Evolutionary conservation across 257 asterid genomes (phyloP).

Genomic region (Capsicum baccatum): DNA sequence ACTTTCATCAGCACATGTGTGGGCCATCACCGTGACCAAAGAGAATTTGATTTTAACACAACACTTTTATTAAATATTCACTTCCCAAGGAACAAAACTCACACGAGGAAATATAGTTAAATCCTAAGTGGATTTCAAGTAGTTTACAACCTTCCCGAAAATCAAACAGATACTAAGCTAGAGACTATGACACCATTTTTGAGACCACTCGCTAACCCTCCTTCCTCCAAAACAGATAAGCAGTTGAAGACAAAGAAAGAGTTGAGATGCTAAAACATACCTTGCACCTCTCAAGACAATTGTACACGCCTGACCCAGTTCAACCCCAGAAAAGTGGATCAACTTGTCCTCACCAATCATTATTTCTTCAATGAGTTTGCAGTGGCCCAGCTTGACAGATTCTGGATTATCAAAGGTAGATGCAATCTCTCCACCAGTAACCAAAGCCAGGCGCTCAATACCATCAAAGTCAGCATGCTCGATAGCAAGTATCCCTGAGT

Average conservation of each 20-base stretch:
- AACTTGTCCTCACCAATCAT: conserved; percentile 96
- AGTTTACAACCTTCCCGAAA: not conserved
- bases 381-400: conserved; percentile 88
- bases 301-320: conserved; percentile 95
- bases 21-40: not conserved
- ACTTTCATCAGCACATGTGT: conserved; percentile 14
- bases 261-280: conserved; percentile 38
- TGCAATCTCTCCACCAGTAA: conserved; percentile 94
- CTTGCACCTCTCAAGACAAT: conserved; percentile 95
- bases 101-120: not conserved
- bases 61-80: not conserved
- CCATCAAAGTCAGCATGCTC: conserved; percentile 99
- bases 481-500: conserved; percentile 59
- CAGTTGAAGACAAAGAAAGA: not conserved
- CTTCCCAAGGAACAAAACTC: not conserved
- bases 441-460: conserved; percentile 88
- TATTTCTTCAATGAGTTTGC: conserved; percentile 90
- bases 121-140: not conserved
- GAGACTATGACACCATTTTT: not conserved
- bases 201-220: not conserved
- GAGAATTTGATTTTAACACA: not conserved
- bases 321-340: conserved; percentile 96
- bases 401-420: conserved; percentile 96
- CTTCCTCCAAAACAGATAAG: conserved; percentile 1
- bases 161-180: not conserved